Conservation (phyloP, 1,284 basidiomycete genomes). For the Trametes hirsuta region DNA sequence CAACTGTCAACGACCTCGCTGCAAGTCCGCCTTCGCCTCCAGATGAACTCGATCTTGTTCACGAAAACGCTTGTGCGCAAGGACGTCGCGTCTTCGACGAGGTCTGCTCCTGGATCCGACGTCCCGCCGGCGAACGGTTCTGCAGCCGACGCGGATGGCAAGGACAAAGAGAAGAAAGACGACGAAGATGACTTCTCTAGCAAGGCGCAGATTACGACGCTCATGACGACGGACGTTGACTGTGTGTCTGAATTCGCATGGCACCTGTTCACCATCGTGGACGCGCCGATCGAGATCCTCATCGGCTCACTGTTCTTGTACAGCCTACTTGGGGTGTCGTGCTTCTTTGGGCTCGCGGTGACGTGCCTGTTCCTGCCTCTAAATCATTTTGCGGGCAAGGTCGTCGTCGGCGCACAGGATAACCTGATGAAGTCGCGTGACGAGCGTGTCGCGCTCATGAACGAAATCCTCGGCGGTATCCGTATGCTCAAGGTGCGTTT, state of each 20-base stretch:
- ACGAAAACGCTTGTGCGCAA: constrained; percentile 90
- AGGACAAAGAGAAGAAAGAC: constrained; percentile 42
- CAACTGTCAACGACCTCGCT: constrained; percentile 75
- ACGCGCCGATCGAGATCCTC: constrained; percentile 85
- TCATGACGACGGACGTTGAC: constrained; percentile 91
- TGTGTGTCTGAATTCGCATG: constrained; percentile 84
- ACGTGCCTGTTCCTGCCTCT: constrained; percentile 85
- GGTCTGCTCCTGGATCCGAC: constrained; percentile 31
- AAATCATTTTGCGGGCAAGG: constrained; percentile 86
- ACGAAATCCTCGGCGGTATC: constrained; percentile 89
- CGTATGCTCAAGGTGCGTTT: constrained; percentile 86
- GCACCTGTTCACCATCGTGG: constrained; percentile 75
- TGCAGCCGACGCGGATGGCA: constrained; percentile 4
- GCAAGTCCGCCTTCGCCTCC: constrained; percentile 74
- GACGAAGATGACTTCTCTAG: constrained; percentile 83
- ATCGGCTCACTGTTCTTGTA: constrained; percentile 85
- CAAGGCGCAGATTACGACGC: constrained; percentile 89
- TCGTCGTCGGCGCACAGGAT: constrained; percentile 84
- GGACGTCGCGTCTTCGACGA: constrained; percentile 73
- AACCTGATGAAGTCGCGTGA: constrained; percentile 92
- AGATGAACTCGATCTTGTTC: constrained; percentile 87
- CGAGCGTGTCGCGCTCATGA: constrained; percentile 90
- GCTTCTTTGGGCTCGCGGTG: constrained; percentile 81
- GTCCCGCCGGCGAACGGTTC: constrained; percentile 30
- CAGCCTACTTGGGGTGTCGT: constrained; percentile 79